Percentiles rank a stretch among this genome's conserved stretches.
phyloP scores from a whole-genome alignment of 2,329 filamentous ascomycete species.

The Aspergillus awamori region DNA sequence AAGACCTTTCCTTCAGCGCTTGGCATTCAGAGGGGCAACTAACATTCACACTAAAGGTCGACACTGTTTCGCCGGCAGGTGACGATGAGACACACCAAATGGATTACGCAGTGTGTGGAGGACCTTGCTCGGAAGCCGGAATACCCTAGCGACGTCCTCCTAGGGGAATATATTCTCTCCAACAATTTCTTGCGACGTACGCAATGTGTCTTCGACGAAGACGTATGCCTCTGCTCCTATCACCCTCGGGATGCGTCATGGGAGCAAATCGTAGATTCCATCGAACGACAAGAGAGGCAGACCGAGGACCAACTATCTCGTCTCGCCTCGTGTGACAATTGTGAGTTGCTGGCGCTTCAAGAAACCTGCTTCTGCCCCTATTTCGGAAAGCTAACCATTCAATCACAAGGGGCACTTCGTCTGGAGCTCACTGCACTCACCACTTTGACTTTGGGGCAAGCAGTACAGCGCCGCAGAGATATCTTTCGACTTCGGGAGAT shows the following conservation, averaged over 20 bases:
- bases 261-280: background rate
- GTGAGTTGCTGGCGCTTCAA: background rate
- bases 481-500: constrained; percentile 8
- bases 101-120: constrained; percentile 14
- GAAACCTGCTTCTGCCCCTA: no score
- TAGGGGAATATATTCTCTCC: constrained; percentile 9
- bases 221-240: background rate
- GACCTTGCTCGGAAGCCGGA: constrained; percentile 4
- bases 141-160: constrained; percentile 12
- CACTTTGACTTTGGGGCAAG: constrained; percentile 13
- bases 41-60: background rate
- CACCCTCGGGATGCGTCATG: background rate
- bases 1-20: no score
- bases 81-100: constrained; percentile 15
- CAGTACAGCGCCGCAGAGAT: constrained; percentile 1
- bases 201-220: background rate
- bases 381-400: background rate
- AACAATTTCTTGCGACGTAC: background rate
- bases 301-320: background rate
- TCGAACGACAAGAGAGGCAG: background rate
- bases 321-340: background rate
- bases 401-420: constrained; percentile 3
- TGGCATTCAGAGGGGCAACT: background rate
- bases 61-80: constrained; percentile 17
- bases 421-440: constrained; percentile 10